Conservation (phyloP, 2,329 filamentous ascomycete genomes). For the Fusarium concolor region DNA sequence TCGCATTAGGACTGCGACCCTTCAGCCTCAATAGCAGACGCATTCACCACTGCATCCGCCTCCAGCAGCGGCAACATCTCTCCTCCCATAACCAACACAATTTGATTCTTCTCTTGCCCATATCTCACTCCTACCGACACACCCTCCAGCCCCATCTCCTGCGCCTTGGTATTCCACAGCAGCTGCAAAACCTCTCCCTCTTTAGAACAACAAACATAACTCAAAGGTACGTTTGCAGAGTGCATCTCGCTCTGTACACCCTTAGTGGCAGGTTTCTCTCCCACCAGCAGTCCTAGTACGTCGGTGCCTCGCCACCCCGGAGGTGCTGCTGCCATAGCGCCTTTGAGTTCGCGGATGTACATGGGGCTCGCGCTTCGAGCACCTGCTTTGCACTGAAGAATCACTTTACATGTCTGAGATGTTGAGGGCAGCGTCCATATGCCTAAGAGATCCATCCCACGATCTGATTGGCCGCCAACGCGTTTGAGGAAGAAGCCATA, state of each 20-base stretch:
- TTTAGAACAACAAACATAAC: slow-evolving; percentile 71
- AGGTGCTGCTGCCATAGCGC: slow-evolving; percentile 79
- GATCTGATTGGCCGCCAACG: slow-evolving; percentile 74
- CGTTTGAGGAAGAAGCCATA: slow-evolving; percentile 75
- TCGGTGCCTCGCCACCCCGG: slow-evolving; percentile 74
- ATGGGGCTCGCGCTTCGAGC: slow-evolving; percentile 65
- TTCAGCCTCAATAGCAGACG: slow-evolving; percentile 7
- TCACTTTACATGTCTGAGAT: slow-evolving; percentile 56
- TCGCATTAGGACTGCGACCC: background rate
- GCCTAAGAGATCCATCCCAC: slow-evolving; percentile 80
- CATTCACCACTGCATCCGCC: background rate
- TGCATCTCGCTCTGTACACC: slow-evolving; percentile 79
- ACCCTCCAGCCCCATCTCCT: slow-evolving; percentile 71
- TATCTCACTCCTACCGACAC: slow-evolving; percentile 64
- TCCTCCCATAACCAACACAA: slow-evolving; percentile 66
- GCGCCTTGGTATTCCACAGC: slow-evolving; percentile 76
- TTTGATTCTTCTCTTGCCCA: slow-evolving; percentile 50
- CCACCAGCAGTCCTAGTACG: slow-evolving; percentile 78
- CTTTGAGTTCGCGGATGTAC: slow-evolving; percentile 80
- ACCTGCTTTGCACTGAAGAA: slow-evolving; percentile 77
- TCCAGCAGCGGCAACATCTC: slow-evolving; percentile 49
- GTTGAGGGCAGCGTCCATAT: slow-evolving; percentile 68
- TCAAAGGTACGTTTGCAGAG: slow-evolving; percentile 74
- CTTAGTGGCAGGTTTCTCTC: slow-evolving; percentile 77
- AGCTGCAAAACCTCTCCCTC: slow-evolving; percentile 73